Evolutionary conservation across 2,329 filamentous ascomycete species (phyloP).

Genomic region (Xylariaceae sp.): DNA sequence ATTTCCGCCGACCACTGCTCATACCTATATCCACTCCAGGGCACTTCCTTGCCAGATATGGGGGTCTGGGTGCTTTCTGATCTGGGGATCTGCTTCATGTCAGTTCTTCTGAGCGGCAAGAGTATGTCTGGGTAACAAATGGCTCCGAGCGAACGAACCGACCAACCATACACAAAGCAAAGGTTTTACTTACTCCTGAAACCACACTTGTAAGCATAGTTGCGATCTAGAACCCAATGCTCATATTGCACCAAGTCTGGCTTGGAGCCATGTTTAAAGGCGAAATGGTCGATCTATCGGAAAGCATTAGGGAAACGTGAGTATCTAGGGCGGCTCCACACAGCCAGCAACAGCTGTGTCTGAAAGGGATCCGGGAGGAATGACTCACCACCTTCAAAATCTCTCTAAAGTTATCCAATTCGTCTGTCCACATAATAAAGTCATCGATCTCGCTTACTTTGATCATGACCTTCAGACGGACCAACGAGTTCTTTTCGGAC

Average conservation of each 20-base stretch:
- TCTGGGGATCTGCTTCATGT: slow-evolving; percentile 26
- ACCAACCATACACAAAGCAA: no score
- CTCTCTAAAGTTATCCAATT: slow-evolving; percentile 24
- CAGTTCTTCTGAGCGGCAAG: slow-evolving; percentile 1
- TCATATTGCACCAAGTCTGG: slow-evolving; percentile 27
- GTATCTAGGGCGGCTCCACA: not conserved
- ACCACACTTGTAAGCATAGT: slow-evolving; percentile 28
- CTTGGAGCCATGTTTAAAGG: slow-evolving; percentile 25
- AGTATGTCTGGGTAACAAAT: not conserved
- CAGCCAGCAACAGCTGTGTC: not conserved
- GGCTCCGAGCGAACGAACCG: no score
- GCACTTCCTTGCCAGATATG: slow-evolving; percentile 31
- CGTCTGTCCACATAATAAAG: slow-evolving; percentile 23
- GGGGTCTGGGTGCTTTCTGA: slow-evolving; percentile 30
- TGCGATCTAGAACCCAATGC: slow-evolving; percentile 29
- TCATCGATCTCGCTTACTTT: slow-evolving; percentile 28
- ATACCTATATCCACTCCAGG: slow-evolving; percentile 30
- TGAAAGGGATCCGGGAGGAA: not conserved
- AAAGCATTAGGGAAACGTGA: not conserved
- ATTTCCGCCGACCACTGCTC: not conserved
- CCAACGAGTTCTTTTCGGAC: slow-evolving; percentile 27
- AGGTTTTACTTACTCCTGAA: slow-evolving; percentile 30
- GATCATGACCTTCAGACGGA: slow-evolving; percentile 32
- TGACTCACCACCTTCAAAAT: slow-evolving; percentile 24
- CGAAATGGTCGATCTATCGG: slow-evolving; percentile 27